Evolutionary conservation across 495 filamentous ascomycete species (phyloP), one percentile per base, ranked within the genome.

Genomic region (Glonium stellatum): DNA sequence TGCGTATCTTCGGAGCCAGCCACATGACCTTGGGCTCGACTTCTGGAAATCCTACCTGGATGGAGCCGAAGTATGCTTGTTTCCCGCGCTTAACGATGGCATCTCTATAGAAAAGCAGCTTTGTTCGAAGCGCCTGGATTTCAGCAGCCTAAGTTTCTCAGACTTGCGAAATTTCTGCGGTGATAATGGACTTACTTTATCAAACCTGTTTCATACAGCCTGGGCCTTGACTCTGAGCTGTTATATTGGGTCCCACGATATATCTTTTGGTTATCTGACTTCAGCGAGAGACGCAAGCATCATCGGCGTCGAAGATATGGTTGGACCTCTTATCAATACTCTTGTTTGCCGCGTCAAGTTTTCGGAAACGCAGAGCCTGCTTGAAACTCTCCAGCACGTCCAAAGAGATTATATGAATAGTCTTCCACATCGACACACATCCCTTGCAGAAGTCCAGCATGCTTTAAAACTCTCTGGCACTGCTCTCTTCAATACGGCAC

Each of bases 1-100:
- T 34, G 59, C 63, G 0, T 80, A 80, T 51, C 64, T 84, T 4
- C 66, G 69, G n/a, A 65, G 65, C 39, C 69, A 68, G 0, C 69
- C 77, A 0, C 69, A 69, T 18, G 58, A 71, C 10, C 70, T 71
- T 21, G 79, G 76, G 37, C 72, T 78, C 15, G 63, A 77, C 1
- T 83, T 81, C 66, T 86, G 82, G 82, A 72, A 74, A 46, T 67
- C 71, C 0, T 79, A 82, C 52, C 71, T 86, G 34, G 61, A 62
- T 4, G 77, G 70, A 3, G 56, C 80, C 1, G 71, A 77, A 55
- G 81, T 82, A 0, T 82, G 79, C 55, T 66, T 77, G n/a, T 41
- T 80, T 86, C 67, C 81, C 83, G 0, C 42, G 60, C 21, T 34
- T 42, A n/a, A n/a, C n/a, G n/a, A n/a, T n/a, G n/a, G n/a, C n/a